Evolutionary conservation across 768 basidiomycete genomes (phyloP).

Genomic region (Leccinum broughii): DNA sequence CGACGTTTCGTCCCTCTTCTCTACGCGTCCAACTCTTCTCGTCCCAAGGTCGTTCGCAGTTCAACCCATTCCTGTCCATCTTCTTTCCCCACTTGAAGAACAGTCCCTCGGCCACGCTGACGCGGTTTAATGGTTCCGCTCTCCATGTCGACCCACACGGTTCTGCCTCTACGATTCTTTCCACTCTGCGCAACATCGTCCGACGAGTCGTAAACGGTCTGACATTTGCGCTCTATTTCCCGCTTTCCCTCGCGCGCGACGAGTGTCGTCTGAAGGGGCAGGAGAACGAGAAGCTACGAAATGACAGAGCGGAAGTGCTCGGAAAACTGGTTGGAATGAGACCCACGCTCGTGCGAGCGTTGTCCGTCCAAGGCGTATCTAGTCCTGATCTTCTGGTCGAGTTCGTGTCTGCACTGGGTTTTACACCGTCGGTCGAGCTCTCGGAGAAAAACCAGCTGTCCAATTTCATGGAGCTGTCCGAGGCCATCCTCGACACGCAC

Average conservation of each 20-base stretch:
- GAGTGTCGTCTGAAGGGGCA: conserved; percentile 65
- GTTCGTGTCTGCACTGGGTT: conserved; percentile 22
- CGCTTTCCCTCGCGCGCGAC: conserved; percentile 61
- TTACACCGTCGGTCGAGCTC: conserved; percentile 17
- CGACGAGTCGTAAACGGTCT: conserved; percentile 15
- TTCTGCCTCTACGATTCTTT: conserved; percentile 11
- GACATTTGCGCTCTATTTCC: conserved; percentile 37
- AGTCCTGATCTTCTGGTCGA: conserved; percentile 21
- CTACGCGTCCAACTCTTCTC: conserved; percentile 49
- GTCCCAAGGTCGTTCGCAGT: conserved; percentile 44
- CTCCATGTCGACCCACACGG: conserved; percentile 4
- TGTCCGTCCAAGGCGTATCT: conserved; percentile 18
- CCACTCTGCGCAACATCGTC: conserved; percentile 10
- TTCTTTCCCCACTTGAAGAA: conserved; percentile 65
- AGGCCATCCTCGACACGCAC: conserved; percentile 27
- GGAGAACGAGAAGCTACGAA: conserved; percentile 60
- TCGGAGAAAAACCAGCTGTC: conserved; percentile 13
- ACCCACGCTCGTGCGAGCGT: conserved; percentile 39
- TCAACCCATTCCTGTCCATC: conserved; percentile 34
- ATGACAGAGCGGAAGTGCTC: conserved; percentile 66
- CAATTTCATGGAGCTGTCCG: conserved; percentile 20
- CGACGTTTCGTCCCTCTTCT: conserved; percentile 47
- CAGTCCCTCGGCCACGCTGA: conserved; percentile 29
- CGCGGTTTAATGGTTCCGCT: conserved; percentile 13
- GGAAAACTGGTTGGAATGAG: conserved; percentile 62